Base-by-base conservation (phyloP, 805 yeast species). In the Yamadazyma philogaea region DNA sequence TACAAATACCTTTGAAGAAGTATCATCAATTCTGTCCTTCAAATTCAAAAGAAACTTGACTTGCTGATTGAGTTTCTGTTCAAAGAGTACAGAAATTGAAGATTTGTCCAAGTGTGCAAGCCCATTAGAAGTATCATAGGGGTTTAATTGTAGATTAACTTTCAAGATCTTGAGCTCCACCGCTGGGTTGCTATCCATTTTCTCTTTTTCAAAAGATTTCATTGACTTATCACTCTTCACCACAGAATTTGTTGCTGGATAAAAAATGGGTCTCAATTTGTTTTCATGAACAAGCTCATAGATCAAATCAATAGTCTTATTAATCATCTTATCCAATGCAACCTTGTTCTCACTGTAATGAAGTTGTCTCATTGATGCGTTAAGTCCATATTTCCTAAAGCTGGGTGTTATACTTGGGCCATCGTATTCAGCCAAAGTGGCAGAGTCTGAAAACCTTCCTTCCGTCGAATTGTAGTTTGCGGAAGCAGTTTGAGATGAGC, bases 1-100 rank as follows among this genome's bases (percentile, higher is more conserved):
- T 30, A 93, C 90, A 47, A 93, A 81, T 1, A 93, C 97, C 54
- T 91, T 91, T 2, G 98, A 90, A 0, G 91, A 77, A 0, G 93
- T 87, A 54, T 95, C 96, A 50, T 84, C 93, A 12, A 93, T 82
- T 52, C 99, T 76, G 38, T 83, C 93, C 49, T 81, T 80, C 47
- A 95, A 68, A 14, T 89, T 78, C 6, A 66, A 54, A 38, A 91
- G 66, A 57, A 90, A 96, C 50, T 78, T 79, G 8, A 78, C 63
- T 15, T 84, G 82, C 46, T 78, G 82, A 10, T 68, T 53, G 16
- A 91, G 71, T 54, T 86, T 86, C 34, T 81, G 81, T 43, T 81
- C 84, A 30, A 91, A 65, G 16, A 91, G 63, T 35, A 80, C 75
- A 0, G 95, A 79, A 18, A 87, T 66, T 1, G 95, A 81, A 26